These are phyloP conservation scores for Fraxinus platypoda DNA, from an alignment of 305 asterid species.

Conservation along the genomic window DNA sequence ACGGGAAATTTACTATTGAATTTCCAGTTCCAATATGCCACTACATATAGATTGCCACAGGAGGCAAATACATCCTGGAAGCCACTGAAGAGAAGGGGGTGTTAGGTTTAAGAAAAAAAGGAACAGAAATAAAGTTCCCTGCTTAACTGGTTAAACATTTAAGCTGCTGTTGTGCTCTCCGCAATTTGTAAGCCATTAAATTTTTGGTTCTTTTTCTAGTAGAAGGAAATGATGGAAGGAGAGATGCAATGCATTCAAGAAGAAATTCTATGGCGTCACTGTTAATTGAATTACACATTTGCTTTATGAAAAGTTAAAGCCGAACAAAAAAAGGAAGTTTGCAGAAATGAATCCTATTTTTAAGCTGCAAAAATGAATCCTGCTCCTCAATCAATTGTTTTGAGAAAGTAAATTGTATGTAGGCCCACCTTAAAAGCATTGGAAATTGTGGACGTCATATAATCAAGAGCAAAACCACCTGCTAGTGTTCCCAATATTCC, in stretches of 20 bases:
- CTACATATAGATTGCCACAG: background rate
- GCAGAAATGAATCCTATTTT: background rate
- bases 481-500: slow-evolving; percentile 81
- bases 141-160: background rate
- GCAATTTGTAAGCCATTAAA: background rate
- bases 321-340: background rate
- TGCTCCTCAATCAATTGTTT: background rate
- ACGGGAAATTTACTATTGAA: background rate
- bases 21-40: background rate
- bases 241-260: background rate
- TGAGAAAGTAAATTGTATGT: slow-evolving; percentile 1
- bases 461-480: slow-evolving; percentile 76
- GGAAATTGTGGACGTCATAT: slow-evolving; percentile 60
- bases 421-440: slow-evolving; percentile 80
- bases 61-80: background rate
- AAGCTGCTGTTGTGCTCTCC: background rate
- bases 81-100: background rate
- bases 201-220: background rate
- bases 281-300: background rate
- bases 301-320: background rate
- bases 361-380: background rate
- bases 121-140: background rate
- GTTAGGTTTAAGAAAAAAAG: background rate
- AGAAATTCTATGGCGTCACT: background rate
- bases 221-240: background rate